A percentile compares a stretch with the other conserved stretches of the same genome.
These are phyloP conservation scores for Galium porrigens DNA, from an alignment of 305 asterid species.

Conservation along the genomic window DNA sequence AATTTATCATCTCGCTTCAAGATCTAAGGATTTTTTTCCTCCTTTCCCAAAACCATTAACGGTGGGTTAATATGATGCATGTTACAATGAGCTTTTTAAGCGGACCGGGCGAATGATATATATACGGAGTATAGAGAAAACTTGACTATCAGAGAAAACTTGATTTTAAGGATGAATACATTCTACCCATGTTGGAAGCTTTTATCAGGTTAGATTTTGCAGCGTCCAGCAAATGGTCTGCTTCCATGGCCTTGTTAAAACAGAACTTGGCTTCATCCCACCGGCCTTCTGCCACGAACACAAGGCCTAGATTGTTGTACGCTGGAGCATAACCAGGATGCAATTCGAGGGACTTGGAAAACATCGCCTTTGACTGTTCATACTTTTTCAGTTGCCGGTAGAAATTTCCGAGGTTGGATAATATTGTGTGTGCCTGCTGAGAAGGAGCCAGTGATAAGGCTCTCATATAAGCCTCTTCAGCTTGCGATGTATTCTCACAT, in stretches of 20 bases:
- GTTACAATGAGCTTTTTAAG: not conserved
- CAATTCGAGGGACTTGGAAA: slow-evolving; percentile 73
- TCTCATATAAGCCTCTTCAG: slow-evolving; percentile 66
- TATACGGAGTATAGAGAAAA: no score
- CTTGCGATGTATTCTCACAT: slow-evolving; percentile 47
- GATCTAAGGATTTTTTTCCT: no score
- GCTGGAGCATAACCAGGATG: slow-evolving; percentile 94
- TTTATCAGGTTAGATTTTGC: slow-evolving; percentile 72
- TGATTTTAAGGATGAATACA: slow-evolving; percentile 14
- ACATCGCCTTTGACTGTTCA: slow-evolving; percentile 72
- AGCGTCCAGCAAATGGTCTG: slow-evolving; percentile 76
- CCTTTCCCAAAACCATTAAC: no score
- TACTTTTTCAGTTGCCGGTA: slow-evolving; percentile 57
- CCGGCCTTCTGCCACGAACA: slow-evolving; percentile 70
- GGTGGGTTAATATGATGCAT: not conserved
- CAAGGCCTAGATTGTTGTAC: slow-evolving; percentile 89
- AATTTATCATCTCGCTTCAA: no score
- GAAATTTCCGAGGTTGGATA: slow-evolving; percentile 74
- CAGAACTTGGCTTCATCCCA: slow-evolving; percentile 69
- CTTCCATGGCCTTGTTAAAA: slow-evolving; percentile 62
- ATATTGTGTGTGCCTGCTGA: slow-evolving; percentile 56
- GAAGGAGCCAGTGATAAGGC: slow-evolving; percentile 56
- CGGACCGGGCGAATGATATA: not conserved
- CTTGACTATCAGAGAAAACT: slow-evolving; percentile 4
- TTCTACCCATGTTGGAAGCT: slow-evolving; percentile 37